These are phyloP conservation scores for Wallacemonas sp. DNA, from an alignment of 208 protist species.

Conservation along the genomic window DNA sequence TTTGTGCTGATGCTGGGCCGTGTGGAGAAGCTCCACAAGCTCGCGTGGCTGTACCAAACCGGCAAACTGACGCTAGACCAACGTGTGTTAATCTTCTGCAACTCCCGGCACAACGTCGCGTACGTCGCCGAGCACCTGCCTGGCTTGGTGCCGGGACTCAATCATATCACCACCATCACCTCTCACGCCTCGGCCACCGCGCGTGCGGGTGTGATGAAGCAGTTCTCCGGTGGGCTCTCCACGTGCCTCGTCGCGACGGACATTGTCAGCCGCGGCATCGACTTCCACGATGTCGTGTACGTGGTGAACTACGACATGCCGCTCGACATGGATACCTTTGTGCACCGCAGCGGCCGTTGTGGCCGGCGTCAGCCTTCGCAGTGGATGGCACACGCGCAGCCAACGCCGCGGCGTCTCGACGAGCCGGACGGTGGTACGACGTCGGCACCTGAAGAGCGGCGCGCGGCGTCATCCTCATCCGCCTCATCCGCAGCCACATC, in stretches of 20 bases:
- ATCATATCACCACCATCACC: slow-evolving; percentile 58
- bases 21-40: slow-evolving; percentile 69
- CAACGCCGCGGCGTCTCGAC: too few species aligned
- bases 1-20: slow-evolving; percentile 67
- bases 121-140: slow-evolving; percentile 65
- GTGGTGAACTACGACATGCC: slow-evolving; percentile 98
- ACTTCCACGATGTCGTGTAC: slow-evolving; percentile 96
- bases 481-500: too few species aligned
- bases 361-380: slow-evolving; percentile 63
- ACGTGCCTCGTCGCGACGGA: slow-evolving; percentile 97
- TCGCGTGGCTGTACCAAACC: slow-evolving; percentile 67
- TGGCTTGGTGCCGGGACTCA: slow-evolving; percentile 25
- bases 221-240: slow-evolving; percentile 91
- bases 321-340: slow-evolving; percentile 94
- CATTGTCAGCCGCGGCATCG: slow-evolving; percentile 96
- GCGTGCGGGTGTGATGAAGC: slow-evolving; percentile 73
- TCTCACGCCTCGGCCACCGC: slow-evolving; percentile 55
- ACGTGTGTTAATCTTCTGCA: slow-evolving; percentile 85
- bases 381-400: background rate
- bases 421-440: too few species aligned
- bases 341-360: slow-evolving; percentile 96
- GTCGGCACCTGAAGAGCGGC: too few species aligned
- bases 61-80: slow-evolving; percentile 62
- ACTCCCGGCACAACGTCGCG: slow-evolving; percentile 81
- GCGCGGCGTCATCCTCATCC: too few species aligned